phyloP scores from a whole-genome alignment of 768 basidiomycete genomes.

The Albatrellus ellisii region DNA sequence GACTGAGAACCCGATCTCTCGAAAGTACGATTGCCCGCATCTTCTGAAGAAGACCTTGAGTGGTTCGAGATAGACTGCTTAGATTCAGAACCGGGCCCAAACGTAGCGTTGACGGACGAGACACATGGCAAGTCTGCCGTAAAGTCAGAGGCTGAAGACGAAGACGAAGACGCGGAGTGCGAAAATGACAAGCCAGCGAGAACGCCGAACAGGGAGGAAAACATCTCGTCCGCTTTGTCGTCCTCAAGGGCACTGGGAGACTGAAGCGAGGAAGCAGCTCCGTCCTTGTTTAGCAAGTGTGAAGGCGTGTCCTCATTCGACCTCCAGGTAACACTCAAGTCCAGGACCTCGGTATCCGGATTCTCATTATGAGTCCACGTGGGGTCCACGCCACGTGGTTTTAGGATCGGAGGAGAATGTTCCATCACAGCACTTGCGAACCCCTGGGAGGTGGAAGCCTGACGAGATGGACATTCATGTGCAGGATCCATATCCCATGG shows the following conservation, averaged over 20 bases:
- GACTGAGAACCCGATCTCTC: not conserved
- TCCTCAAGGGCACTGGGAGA: slow-evolving; percentile 9
- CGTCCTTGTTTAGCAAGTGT: slow-evolving; percentile 4
- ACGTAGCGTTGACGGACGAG: slow-evolving; percentile 2
- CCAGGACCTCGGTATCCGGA: not conserved
- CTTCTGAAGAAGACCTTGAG: slow-evolving; percentile 3
- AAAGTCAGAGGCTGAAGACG: slow-evolving; percentile 18
- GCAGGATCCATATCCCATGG: slow-evolving; percentile 25
- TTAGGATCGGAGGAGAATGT: not conserved
- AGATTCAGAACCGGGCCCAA: not conserved
- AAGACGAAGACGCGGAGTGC: slow-evolving; percentile 21
- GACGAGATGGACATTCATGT: not conserved
- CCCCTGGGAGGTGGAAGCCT: slow-evolving; percentile 7
- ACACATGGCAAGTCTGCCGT: slow-evolving; percentile 17
- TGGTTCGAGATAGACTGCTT: not conserved
- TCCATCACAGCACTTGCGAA: slow-evolving; percentile 1
- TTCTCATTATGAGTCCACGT: not conserved
- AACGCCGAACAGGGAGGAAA: slow-evolving; percentile 23
- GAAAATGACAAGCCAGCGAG: slow-evolving; percentile 22
- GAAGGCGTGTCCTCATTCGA: not conserved
- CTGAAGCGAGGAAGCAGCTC: slow-evolving; percentile 1
- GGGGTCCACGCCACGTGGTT: not conserved
- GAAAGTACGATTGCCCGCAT: too few species aligned
- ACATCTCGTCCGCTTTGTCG: slow-evolving; percentile 18
- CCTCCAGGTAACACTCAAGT: not conserved